Conservation (phyloP, 192 early-diverging fungal species). For the Linnemannia elongata region DNA sequence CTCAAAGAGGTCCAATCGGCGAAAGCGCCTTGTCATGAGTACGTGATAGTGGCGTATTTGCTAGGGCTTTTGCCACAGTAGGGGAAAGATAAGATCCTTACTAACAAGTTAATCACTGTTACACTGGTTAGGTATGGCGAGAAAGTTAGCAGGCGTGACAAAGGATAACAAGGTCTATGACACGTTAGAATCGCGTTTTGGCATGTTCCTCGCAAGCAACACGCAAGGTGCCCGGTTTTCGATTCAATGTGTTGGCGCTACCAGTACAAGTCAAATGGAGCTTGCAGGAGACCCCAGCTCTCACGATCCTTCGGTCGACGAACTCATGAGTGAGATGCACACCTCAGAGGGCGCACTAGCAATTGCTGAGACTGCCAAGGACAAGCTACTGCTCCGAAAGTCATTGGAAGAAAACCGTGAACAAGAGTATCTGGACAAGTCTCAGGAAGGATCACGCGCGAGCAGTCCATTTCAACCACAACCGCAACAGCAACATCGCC, state of each 20-base stretch:
- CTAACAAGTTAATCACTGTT: too few relatives aligned
- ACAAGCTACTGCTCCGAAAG: slow-evolving; percentile 29
- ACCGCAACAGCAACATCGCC: slow-evolving; percentile 30
- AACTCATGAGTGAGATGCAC: slow-evolving; percentile 25
- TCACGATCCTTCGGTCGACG: slow-evolving; percentile 36
- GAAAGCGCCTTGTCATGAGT: slow-evolving; percentile 57
- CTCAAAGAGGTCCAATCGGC: slow-evolving; percentile 47
- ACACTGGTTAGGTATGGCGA: slow-evolving; percentile 45
- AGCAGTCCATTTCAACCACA: slow-evolving; percentile 11
- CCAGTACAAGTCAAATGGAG: slow-evolving; percentile 53
- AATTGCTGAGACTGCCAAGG: slow-evolving; percentile 26
- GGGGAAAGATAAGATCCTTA: neutral
- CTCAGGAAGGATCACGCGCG: slow-evolving; percentile 11
- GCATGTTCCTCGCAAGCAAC: slow-evolving; percentile 67
- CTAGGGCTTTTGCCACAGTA: neutral
- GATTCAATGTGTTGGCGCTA: slow-evolving; percentile 64
- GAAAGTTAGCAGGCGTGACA: slow-evolving; percentile 54
- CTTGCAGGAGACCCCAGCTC: slow-evolving; percentile 39
- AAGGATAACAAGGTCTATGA: slow-evolving; percentile 55
- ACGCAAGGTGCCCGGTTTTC: slow-evolving; percentile 59
- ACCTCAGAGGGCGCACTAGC: slow-evolving; percentile 18
- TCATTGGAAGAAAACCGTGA: slow-evolving; percentile 27
- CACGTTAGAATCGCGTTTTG: slow-evolving; percentile 55
- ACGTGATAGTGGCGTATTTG: slow-evolving; percentile 7
- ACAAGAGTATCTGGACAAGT: slow-evolving; percentile 4